Evolutionary conservation across 208 protist species (phyloP), one percentile per base, ranked within the genome.

Genomic region (Wallacemonas sp.): DNA sequence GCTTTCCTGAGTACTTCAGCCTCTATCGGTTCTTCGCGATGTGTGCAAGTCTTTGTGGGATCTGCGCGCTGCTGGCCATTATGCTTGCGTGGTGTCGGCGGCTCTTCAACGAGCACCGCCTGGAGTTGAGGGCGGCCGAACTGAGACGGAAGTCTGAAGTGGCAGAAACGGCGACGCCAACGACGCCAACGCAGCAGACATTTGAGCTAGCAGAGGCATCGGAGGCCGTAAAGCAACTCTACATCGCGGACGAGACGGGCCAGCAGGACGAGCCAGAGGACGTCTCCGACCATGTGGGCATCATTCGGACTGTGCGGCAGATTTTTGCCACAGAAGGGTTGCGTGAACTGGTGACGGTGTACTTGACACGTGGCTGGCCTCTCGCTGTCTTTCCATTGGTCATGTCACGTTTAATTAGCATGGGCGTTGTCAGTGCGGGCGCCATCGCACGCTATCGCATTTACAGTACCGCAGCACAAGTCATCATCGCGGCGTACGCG

Each of bases 331-430:
- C 38, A 11, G 15, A 65, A 8, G 58, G 66, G 12, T 2, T 62
- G 51, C 51, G 68, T 17, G 59, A 66, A 14, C 24, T 66, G 14
- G 47, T 72, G 31, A 3, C 39, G 2, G 33, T 72, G 8, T 61
- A 38, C 15, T 14, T 72, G 24, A 66, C 67, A 6, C 55, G 67
- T 19, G 67, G 46, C 39, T 72, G 67, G 67, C 67, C 67, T 2
- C 21, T 61, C n/a, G 67, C 58, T 2, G 38, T 61, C 31, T 60
- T 44, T 22, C 62, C 44, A 31, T 26, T 70, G 4, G 33, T 59
- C 17, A 17, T 49, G 12, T 70, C 42, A 5, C 33, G 60, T 1
- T 55, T 67, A 2, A 65, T 62, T 9, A 63, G 49, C 6, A 56
- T 61, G 45, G 33, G 58, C 1, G 56, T 60, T 15, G 41, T 67